These are phyloP conservation scores for Escovopsis sp. DNA, from an alignment of 2,329 filamentous ascomycete species.

Conservation along the genomic window DNA sequence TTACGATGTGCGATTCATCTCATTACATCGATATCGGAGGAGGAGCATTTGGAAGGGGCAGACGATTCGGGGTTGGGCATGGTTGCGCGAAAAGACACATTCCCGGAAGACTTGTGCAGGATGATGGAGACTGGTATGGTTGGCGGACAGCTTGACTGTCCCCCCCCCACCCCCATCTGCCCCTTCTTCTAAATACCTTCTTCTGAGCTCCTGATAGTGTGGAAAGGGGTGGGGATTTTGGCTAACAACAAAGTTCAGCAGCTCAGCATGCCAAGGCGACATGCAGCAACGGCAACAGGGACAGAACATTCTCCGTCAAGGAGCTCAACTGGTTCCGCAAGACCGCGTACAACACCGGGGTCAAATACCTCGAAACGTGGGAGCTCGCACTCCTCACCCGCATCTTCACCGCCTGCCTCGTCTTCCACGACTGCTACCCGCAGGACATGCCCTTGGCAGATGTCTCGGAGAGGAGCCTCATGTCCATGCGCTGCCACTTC, in stretches of 20 bases:
- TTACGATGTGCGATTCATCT: slow-evolving; percentile 37
- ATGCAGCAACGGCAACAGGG: slow-evolving; percentile 22
- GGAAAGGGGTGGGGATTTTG: too few relatives aligned
- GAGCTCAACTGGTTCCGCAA: slow-evolving; percentile 78
- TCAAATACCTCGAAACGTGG: slow-evolving; percentile 44
- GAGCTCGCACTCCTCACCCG: slow-evolving; percentile 35
- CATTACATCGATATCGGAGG: slow-evolving; percentile 25
- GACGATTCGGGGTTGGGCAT: slow-evolving; percentile 4
- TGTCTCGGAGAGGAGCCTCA: slow-evolving; percentile 36
- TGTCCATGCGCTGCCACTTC: slow-evolving; percentile 56
- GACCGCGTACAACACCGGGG: slow-evolving; percentile 63
- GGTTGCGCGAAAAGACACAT: background rate
- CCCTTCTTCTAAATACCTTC: background rate
- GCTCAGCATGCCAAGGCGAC: slow-evolving; percentile 16
- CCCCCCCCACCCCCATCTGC: too few relatives aligned
- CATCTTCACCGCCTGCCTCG: slow-evolving; percentile 39
- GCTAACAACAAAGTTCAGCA: too few relatives aligned
- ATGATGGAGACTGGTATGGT: slow-evolving; percentile 31
- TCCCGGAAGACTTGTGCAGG: slow-evolving; percentile 36
- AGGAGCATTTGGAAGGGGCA: too few relatives aligned
- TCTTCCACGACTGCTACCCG: slow-evolving; percentile 36
- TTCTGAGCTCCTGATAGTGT: background rate
- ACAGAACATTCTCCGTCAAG: slow-evolving; percentile 38
- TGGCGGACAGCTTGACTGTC: too few relatives aligned
- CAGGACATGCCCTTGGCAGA: slow-evolving; percentile 25